Base-by-base conservation (phyloP, 2,329 filamentous ascomycete species). In the Talaromyces sp. region DNA sequence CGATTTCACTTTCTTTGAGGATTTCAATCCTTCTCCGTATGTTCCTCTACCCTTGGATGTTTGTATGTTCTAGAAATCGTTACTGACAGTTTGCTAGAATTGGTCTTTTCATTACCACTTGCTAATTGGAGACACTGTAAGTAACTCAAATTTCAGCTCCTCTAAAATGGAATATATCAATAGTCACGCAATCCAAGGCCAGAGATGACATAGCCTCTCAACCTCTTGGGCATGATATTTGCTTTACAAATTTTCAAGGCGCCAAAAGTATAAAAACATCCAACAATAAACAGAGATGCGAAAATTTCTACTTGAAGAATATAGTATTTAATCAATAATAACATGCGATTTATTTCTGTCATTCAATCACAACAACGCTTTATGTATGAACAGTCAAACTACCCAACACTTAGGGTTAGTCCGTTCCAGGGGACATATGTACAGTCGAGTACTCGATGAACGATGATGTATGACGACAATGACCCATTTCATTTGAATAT, bases 1-100 rank as follows among this genome's bases (percentile, higher is more conserved):
- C 43, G 72, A 79, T 61, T 75, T 91, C 40, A 77, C 83, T 64
- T 91, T 84, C 76, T 89, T 90, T 78, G 82, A 91, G 77, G 86
- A 90, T 73, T 89, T 79, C 69, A 89, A 88, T 70, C 81, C 80
- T 19, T 76, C 78, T 66, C 80, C 83, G 78, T 80, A 74, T 73
- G 78, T 78, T 56, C 31, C 17, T 38, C 45, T 25, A 49, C 29
- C 31, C 25, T 13, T 36, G n/a, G 0, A 8, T 63, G 1, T 25
- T 15, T 3, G 5, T 63, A 40, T 15, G 53, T 59, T 58, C 67
- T 75, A 68, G 25, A 51, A 17, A 8, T 38, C 2, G n/a, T 6
- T 49, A 17, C 47, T 61, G 38, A 56, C n/a, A 54, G 15, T 65
- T 27, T 36, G 15, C 6, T 66, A 79, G 77, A 45, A 71, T 81